Conservation (phyloP, 768 basidiomycete genomes). For the Hypholoma sublateritium region DNA sequence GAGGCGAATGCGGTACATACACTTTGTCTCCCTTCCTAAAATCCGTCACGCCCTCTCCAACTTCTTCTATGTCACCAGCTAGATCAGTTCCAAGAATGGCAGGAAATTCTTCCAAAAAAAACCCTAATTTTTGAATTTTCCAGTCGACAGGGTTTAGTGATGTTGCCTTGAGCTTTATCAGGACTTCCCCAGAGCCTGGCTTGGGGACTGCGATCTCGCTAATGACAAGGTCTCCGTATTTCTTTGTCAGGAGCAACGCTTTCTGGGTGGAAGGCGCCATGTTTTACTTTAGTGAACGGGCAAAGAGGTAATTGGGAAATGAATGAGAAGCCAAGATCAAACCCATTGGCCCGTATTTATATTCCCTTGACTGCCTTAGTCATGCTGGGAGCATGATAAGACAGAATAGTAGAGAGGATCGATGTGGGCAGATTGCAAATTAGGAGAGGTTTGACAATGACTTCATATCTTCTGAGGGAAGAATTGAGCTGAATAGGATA, state of each 20-base stretch:
- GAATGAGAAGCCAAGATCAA: too few species aligned
- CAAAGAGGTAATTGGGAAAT: too few species aligned
- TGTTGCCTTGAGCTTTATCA: slow-evolving; percentile 20
- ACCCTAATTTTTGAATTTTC: slow-evolving; percentile 18
- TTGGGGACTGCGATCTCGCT: background rate
- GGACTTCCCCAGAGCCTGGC: slow-evolving; percentile 18
- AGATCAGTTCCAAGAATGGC: slow-evolving; percentile 14
- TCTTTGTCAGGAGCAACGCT: slow-evolving; percentile 7
- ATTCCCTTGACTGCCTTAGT: too few species aligned
- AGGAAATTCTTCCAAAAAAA: slow-evolving; percentile 11
- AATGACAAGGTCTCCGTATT: background rate
- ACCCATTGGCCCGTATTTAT: too few species aligned
- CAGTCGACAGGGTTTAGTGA: slow-evolving; percentile 24
- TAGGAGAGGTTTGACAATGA: too few species aligned
- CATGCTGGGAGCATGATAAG: too few species aligned
- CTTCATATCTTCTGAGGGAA: too few species aligned
- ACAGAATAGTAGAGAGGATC: too few species aligned
- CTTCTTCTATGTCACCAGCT: slow-evolving; percentile 15
- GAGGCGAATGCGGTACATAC: background rate
- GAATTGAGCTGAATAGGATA: too few species aligned
- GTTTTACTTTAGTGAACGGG: too few species aligned
- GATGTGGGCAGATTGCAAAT: too few species aligned
- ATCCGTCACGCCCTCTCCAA: slow-evolving; percentile 14
- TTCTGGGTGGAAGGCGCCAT: slow-evolving; percentile 6
- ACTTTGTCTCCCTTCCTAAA: slow-evolving; percentile 17